A percentile compares a stretch with the other conserved stretches of the same genome.
Conservation (phyloP, 2,329 filamentous ascomycete species). For the Biscogniauxia mediterranea region DNA sequence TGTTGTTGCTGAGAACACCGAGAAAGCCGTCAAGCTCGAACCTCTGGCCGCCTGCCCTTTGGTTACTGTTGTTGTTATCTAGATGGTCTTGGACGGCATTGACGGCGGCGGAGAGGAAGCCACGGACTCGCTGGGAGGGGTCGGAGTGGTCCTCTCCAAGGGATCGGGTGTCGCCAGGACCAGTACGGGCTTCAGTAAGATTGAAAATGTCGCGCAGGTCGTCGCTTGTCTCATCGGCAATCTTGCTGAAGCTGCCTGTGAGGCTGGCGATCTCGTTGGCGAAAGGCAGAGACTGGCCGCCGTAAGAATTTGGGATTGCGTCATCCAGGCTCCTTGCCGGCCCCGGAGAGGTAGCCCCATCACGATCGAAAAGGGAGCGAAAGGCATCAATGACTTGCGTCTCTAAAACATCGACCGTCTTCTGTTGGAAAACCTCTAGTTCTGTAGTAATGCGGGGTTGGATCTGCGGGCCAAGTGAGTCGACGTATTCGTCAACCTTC, state of each 20-base stretch:
- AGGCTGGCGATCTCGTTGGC: slow-evolving; percentile 44
- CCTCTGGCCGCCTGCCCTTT: slow-evolving; percentile 29
- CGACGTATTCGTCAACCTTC: slow-evolving; percentile 46
- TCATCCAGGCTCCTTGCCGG: slow-evolving; percentile 26
- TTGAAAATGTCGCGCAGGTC: slow-evolving; percentile 45
- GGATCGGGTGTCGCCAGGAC: no score
- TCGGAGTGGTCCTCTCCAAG: slow-evolving; percentile 1
- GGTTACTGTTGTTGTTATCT: slow-evolving; percentile 23
- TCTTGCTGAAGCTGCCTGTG: slow-evolving; percentile 39
- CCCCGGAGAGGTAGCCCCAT: slow-evolving; percentile 18
- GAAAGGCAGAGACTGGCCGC: slow-evolving; percentile 42
- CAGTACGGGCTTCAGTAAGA: slow-evolving; percentile 35
- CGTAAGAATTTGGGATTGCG: slow-evolving; percentile 40
- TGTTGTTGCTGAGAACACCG: slow-evolving; percentile 40
- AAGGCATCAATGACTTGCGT: slow-evolving; percentile 45
- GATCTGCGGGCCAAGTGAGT: slow-evolving; percentile 46
- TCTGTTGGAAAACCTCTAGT: slow-evolving; percentile 43
- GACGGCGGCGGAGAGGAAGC: slow-evolving; percentile 42
- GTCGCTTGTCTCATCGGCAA: slow-evolving; percentile 41
- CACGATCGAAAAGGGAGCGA: slow-evolving; percentile 42
- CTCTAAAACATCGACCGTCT: slow-evolving; percentile 46
- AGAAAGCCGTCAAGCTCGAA: slow-evolving; percentile 44
- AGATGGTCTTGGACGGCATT: slow-evolving; percentile 42
- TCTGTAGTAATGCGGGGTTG: slow-evolving; percentile 45
- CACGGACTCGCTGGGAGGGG: slow-evolving; percentile 27